phyloP scores from a whole-genome alignment of 331 rosid genomes.

The Cydonia oblonga region DNA sequence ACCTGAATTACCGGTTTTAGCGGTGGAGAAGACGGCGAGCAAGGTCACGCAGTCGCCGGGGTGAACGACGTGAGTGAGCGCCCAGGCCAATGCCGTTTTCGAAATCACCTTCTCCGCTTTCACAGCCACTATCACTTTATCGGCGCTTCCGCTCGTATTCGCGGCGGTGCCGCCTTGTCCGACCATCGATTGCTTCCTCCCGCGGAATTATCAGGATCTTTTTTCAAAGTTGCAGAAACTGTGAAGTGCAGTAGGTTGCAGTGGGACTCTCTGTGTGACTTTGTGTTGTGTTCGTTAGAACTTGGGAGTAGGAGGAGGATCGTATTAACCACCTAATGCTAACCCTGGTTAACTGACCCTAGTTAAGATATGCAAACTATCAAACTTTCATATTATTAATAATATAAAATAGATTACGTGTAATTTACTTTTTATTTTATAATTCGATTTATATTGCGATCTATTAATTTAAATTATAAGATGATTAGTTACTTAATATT shows the following conservation, averaged over 20 bases:
- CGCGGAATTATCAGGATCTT: neutral
- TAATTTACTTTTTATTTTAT: too few relatives aligned
- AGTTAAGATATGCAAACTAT: neutral
- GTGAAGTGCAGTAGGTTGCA: neutral
- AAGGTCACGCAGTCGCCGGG: conserved; percentile 67
- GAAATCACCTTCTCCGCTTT: conserved; percentile 74
- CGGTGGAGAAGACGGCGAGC: conserved; percentile 55
- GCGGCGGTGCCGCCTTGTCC: conserved; percentile 9
- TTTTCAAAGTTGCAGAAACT: neutral
- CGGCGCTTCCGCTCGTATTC: conserved; percentile 8
- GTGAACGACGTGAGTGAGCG: conserved; percentile 74
- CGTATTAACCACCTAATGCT: neutral
- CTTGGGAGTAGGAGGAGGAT: neutral
- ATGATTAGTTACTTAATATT: too few relatives aligned
- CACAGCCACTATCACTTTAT: conserved; percentile 71
- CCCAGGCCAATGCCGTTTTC: conserved; percentile 73
- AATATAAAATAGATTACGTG: too few relatives aligned
- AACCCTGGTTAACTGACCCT: conserved; percentile 13
- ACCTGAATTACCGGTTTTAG: conserved; percentile 38
- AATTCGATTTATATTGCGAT: too few relatives aligned
- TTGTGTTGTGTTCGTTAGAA: neutral
- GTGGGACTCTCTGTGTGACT: neutral
- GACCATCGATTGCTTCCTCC: neutral
- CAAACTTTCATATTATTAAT: neutral
- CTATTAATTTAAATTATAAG: too few relatives aligned